Conservation (phyloP, 257 asterid genomes). For the Salvia splendens region DNA sequence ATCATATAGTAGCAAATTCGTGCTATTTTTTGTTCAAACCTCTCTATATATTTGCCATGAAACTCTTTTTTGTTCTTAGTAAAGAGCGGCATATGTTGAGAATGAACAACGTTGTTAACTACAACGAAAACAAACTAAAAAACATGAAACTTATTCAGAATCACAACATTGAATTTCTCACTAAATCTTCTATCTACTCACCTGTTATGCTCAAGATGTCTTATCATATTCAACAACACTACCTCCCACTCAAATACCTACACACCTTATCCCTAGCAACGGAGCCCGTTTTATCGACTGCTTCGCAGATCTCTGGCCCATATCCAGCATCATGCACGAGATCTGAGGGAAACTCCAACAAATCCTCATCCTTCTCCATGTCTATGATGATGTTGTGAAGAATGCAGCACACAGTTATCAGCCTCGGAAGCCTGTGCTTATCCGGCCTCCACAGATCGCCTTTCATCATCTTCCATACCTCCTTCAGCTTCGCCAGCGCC, state of each 20-base stretch:
- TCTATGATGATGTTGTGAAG: constrained; percentile 79
- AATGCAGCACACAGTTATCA: constrained; percentile 73
- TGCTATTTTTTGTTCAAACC: too few relatives aligned
- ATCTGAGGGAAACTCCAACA: constrained; percentile 34
- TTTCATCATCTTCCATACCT: constrained; percentile 72
- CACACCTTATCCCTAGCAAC: constrained; percentile 54
- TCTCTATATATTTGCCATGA: neutral
- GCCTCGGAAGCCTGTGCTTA: constrained; percentile 76
- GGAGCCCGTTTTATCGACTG: constrained; percentile 44
- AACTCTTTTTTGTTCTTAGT: neutral
- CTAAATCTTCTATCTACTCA: neutral
- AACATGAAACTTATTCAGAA: neutral
- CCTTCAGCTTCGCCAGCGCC: constrained; percentile 72
- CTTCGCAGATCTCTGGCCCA: constrained; percentile 44
- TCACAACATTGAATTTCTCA: neutral
- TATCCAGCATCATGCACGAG: constrained; percentile 59
- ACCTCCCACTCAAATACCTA: constrained; percentile 44
- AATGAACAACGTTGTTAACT: too few relatives aligned
- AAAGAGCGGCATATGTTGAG: too few relatives aligned
- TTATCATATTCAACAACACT: constrained; percentile 16
- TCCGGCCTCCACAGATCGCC: constrained; percentile 93
- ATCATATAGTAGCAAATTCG: too few relatives aligned
- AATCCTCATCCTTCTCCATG: constrained; percentile 60
- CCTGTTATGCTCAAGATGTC: too few relatives aligned
- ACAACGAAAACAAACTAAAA: too few relatives aligned